Evolutionary conservation across 106 monocot species (phyloP), one percentile per base, ranked within the genome.

Genomic region (Dioscorea zingiberensis): DNA sequence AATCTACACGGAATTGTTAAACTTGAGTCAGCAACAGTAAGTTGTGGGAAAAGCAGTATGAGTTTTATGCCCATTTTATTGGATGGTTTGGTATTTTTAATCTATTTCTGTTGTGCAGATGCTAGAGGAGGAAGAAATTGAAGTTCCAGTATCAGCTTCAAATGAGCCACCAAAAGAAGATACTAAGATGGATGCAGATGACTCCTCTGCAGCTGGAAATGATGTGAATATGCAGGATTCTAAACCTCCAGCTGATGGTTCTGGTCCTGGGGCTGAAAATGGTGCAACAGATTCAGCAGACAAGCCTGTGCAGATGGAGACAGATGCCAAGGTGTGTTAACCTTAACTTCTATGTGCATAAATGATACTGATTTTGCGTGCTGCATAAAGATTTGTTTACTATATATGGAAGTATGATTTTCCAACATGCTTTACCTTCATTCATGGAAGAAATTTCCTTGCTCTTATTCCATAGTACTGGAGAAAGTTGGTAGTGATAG

Each of bases 1-100:
- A 88, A 86, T 86, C 71, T 98, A 38, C 88, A 98, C 80, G 97
- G 97, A 23, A 80, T 98, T 71, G 86, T 92, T 49, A 75, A 79
- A 59, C 18, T 98, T 29, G 86, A 92, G 12, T 98, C 97, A 27
- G 97, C 88, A 70, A 86, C 73, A 56, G 97, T 98, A 80, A 98
- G 91, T 83, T 18, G 54, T 5, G 1, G 2, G 13, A 25, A n/a
- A 68, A 46, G 16, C 17, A 16, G 11, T 48, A 44, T 32, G 47
- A 21, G 16, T 51, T 58, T 10, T 28, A 13, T 25, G 13, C 24
- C 27, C 55, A 12, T 25, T 67, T 63, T 13, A 25, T 63, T 27
- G 16, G 21, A 2, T 27, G 2, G 8, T 58, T 59, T 25, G n/a
- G 16, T 48, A 17, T 45, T 13, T 7, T 6, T 22, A 44, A 14